Base-by-base conservation (phyloP, 169 alveolate species). In the Theileria parva region DNA sequence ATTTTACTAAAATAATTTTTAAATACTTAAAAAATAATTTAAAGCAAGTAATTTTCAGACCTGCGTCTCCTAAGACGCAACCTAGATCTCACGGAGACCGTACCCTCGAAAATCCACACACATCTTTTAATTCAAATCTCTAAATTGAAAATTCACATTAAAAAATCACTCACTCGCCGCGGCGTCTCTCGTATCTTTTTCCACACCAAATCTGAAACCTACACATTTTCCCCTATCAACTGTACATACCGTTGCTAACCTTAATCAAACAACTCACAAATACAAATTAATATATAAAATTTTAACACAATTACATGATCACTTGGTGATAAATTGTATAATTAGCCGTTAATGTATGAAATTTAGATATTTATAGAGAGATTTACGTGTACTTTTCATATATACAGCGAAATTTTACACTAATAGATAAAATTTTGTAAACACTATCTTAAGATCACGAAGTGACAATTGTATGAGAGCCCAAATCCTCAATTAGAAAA, bases 41-140 rank as follows among this genome's bases (percentile, higher is more conserved):
- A 11, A 44, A 25, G 66, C 27, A 57, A 6, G 28, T 25, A 25
- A 57, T 57, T 57, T 57, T 57, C 15, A 4, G 32, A 19, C n/a
- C 34, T 57, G 66, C 66, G 66, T 57, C 66, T 57, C 66, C 34
- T 1, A 44, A 44, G 53, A 44, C 53, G 53, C 53, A 44, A 44
- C 53, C 53, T 44, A 44, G 53, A 44, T 44, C 53, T 44, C 53
- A 44, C 53, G 2, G 19, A 7, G 53, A 44, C 53, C 8, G 53
- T 44, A 44, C 53, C 53, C 53, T 44, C 15, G 17, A 44, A 44
- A 44, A 44, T 4, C 5, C 5, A 13, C 53, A 2, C 17, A 44
- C 53, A 11, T 44, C 53, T 44, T 44, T 44, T 44, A 44, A 44
- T 11, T 8, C 53, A 11, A 13, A 44, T 44, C 53, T 11, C 3